Base-by-base conservation (phyloP, 164 flowering plant species). In the Chimonanthus salicifolius region DNA sequence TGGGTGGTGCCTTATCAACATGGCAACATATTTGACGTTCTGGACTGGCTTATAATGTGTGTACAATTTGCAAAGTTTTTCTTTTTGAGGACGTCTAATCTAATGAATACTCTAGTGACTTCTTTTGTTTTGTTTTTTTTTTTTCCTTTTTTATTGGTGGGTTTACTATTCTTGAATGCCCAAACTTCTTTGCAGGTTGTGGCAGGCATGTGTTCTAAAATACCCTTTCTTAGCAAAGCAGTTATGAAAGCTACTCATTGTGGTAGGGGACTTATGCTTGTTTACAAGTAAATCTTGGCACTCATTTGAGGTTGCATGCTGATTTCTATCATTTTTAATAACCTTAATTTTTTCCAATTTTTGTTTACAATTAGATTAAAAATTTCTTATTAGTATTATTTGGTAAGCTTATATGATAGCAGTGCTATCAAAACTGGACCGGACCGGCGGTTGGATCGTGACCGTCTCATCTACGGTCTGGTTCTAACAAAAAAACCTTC, bases 191-290 rank as follows among this genome's bases (percentile, higher is more conserved):
- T 80, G 78, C 88, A 95, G 99, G 91, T 95, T 65, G 85, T 95
- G 49, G 98, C 91, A 74, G 92, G 96, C 71, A 95, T 93, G 97
- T 90, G 90, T 80, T 87, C 97, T 64, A 91, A 87, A 82, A 84
- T 93, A 33, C 99, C 99, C 15, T 81, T 83, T 20, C 86, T 95
- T 69, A 88, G 99, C 87, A 87, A 76, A 69, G 98, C 98, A 67
- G 88, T 95, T 50, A 88, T 88, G 92, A 88, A 88, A 82, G 96
- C 94, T 49, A 89, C 99, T 72, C 84, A 83, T 49, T 82, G 86
- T 78, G 98, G 99, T 95, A 85, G 20, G 90, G 6, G 68, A 7
- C 4, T 54, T 54, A 54, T 54, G 60, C 60, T 54, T 54, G 16
- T 54, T 54, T n/a, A 11, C 60, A 54, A 54, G 60, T 54, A n/a